Evolutionary conservation across 23 red algal genomes (phyloP), one percentile per base, ranked within the genome.

Genomic region (Rhodosorus marinus): DNA sequence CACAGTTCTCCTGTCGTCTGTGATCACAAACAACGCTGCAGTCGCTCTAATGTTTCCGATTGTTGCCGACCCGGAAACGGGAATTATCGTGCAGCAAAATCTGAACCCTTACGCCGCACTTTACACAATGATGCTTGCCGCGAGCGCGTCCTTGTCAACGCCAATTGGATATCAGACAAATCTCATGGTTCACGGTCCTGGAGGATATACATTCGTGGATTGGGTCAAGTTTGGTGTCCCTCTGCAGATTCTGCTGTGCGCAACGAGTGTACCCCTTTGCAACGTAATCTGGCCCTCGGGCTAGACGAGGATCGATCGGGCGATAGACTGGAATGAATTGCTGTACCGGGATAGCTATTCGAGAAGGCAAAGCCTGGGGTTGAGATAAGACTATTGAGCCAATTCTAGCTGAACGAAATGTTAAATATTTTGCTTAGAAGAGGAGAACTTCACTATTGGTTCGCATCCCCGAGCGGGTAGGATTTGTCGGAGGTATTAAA

Each of bases 121-220:
- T 1, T 92, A 80, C 51, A 80, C 72, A 11, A 64, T 92, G 8
- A 80, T 80, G 72, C 57, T 92, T 20, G 83, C 73, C 1, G 83
- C 72, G 29, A 70, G 55, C 8, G 48, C 65, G 21, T 59, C 57
- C 49, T 92, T 92, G 34, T 80, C 74, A 15, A 72, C 74, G 3
- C 83, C 74, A 19, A 92, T 80, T 29, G 83, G 83, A 8, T 79
- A 92, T 25, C 61, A 80, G 11, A 92, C 83, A 19, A 92, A 92
- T 62, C 67, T 92, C 14, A 80, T 92, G 67, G 83, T 92, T 32
- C 83, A 92, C 45, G 83, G 83, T 29, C 72, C 83, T 8, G 83
- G 72, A 9, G 74, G 74, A 3, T 92, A 92, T 35, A 71, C 72
- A 11, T 79, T 92, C 49, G 57, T 65, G 35, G 83, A 84, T 45